Evolutionary conservation across 106 monocot species (phyloP), one percentile per base, ranked within the genome.

Genomic region (Cymbidium sinense): DNA sequence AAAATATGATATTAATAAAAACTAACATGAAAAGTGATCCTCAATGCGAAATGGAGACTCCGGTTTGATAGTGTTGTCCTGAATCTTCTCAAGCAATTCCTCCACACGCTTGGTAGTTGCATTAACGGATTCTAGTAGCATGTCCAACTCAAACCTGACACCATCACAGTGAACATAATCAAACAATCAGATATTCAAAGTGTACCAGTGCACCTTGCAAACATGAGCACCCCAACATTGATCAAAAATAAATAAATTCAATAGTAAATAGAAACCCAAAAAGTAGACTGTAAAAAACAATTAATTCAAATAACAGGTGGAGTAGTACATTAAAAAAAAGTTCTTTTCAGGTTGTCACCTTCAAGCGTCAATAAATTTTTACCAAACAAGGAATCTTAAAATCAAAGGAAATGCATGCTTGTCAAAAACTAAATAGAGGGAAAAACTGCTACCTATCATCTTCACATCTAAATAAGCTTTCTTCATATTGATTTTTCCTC

Each of bases 131-230:
- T 95, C 92, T 43, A 95, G 73, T 65, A 95, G 47, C 95, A 95
- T 93, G 69, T 95, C 95, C 34, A 92, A 79, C 83, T 95, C 95
- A 86, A 93, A 95, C 82, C 95, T 95, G 76, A 61, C 34, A 79
- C 28, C 29, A 84, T 43, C 30, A 50, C 54, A 81, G 37, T 4
- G 1, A 74, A 74, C 13, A 71, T 36, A 39, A 6, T 21, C 27
- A 35, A 71, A 71, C 27, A 71, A 39, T 39, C 21, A 21, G 71
- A 71, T 71, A 21, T 71, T 31, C 4, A 19, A 71, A 20, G 19
- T 8, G 36, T 39, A 71, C 37, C 20, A 5, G 20, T 15, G 69
- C 69, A 34, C 23, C 69, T 34, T 19, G 39, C 71, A 71, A 67
- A 15, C 33, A 67, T 67, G 33, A 33, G 30, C 67, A 67, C 11